Conservation (phyloP, 306 rosid genomes). For the Neltuma alba region DNA sequence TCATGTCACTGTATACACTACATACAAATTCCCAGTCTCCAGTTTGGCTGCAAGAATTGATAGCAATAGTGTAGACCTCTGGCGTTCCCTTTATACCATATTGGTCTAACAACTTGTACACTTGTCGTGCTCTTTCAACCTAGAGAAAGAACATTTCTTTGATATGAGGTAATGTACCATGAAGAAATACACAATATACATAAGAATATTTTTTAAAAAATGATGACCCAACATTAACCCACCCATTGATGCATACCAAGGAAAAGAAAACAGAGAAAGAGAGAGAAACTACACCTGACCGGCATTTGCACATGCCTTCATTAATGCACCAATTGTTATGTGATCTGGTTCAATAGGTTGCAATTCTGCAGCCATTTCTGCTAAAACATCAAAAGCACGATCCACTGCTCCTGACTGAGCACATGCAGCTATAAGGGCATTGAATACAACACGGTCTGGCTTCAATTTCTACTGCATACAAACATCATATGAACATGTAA, state of each 20-base stretch:
- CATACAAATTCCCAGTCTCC: constrained; percentile 91
- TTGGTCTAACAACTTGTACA: constrained; percentile 74
- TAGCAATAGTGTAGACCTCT: constrained; percentile 96
- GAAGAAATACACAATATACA: constrained; percentile 13
- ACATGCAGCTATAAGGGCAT: constrained; percentile 97
- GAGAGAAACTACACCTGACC: constrained; percentile 72
- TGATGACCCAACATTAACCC: constrained; percentile 12
- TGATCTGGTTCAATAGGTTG: constrained; percentile 94
- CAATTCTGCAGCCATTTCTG: constrained; percentile 82
- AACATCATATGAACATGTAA: constrained; percentile 65
- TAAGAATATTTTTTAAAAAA: constrained; percentile 28
- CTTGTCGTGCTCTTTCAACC: constrained; percentile 89
- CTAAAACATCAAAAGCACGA: constrained; percentile 96
- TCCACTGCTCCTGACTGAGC: constrained; percentile 95
- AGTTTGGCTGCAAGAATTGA: constrained; percentile 83
- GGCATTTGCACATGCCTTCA: constrained; percentile 87
- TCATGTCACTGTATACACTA: constrained; percentile 75
- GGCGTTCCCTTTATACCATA: constrained; percentile 79
- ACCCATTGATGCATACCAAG: background rate
- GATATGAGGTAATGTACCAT: constrained; percentile 24
- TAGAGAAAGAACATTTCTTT: constrained; percentile 31
- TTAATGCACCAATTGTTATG: constrained; percentile 87
- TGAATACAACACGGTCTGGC: constrained; percentile 99
- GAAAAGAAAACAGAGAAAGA: background rate
- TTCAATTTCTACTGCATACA: constrained; percentile 99